Percentiles rank a stretch among this genome's conserved stretches.
phyloP scores from a whole-genome alignment of 495 filamentous ascomycete species.

The Podospora pseudopauciseta region DNA sequence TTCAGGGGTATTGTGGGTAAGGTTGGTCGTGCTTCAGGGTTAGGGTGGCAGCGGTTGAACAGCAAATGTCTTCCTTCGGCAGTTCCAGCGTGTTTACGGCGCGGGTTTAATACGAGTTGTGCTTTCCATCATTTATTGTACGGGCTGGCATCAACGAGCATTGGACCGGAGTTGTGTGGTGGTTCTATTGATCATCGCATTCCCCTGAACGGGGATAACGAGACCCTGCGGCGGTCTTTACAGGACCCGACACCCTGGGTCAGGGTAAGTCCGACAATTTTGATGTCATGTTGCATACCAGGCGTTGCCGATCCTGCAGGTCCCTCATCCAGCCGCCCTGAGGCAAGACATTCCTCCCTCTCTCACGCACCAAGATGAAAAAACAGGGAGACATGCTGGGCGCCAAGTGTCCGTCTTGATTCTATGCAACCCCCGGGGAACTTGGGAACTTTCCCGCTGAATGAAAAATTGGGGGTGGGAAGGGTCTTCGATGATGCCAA shows the following conservation, averaged over 20 bases:
- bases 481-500: too few species aligned
- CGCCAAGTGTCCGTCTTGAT: too few species aligned
- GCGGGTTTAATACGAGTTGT: not conserved
- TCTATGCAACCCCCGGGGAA: too few species aligned
- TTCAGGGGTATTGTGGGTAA: not conserved
- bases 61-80: not conserved
- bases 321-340: not conserved
- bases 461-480: too few species aligned
- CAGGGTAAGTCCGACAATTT: not conserved
- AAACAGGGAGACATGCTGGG: too few species aligned
- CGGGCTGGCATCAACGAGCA: not conserved
- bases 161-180: not conserved
- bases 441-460: too few species aligned
- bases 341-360: not conserved
- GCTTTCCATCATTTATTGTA: not conserved
- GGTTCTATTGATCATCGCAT: not conserved
- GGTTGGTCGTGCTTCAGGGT: not conserved
- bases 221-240: not conserved
- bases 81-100: not conserved
- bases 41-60: not conserved
- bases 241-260: not conserved
- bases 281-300: not conserved
- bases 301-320: not conserved
- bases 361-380: too few species aligned
- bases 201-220: not conserved